These are phyloP conservation scores for Yamadazyma akitaensis DNA, from an alignment of 805 yeast species.

Conservation along the genomic window DNA sequence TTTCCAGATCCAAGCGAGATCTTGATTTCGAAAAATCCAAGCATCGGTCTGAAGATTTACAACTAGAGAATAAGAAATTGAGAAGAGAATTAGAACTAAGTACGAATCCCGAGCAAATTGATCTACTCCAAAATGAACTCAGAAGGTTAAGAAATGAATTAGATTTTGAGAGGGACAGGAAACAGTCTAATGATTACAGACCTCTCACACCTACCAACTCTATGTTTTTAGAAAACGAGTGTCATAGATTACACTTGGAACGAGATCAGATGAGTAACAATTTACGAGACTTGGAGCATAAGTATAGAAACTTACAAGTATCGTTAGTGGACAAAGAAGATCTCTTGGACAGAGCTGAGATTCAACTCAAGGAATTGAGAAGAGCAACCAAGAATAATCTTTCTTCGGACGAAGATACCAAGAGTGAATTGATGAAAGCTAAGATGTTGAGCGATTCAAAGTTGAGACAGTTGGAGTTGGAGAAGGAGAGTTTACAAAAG, in stretches of 20 bases:
- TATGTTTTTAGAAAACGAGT: constrained; percentile 5
- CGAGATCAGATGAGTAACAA: constrained; percentile 26
- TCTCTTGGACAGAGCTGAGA: constrained; percentile 30
- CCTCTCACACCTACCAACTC: constrained; percentile 6
- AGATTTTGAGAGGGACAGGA: constrained; percentile 6
- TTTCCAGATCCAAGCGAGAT: constrained; percentile 33
- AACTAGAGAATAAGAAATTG: constrained; percentile 11
- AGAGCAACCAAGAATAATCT: constrained; percentile 19
- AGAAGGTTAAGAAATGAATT: constrained; percentile 8
- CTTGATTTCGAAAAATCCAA: constrained; percentile 28
- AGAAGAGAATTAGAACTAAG: constrained; percentile 11
- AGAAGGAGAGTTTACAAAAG: constrained; percentile 20
- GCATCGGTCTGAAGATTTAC: constrained; percentile 10
- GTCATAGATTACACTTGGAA: constrained; percentile 6
- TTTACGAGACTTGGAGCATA: constrained; percentile 18
- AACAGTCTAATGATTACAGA: background rate
- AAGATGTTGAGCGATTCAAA: constrained; percentile 38
- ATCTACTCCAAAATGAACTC: constrained; percentile 9
- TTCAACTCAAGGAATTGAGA: constrained; percentile 30
- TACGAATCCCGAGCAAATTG: constrained; percentile 8
- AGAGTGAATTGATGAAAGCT: constrained; percentile 29
- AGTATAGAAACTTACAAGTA: constrained; percentile 16
- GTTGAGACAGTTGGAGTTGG: constrained; percentile 34
- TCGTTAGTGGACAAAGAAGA: constrained; percentile 33
- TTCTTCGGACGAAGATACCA: constrained; percentile 33